A percentile compares a stretch with the other conserved stretches of the same genome.
phyloP scores from a whole-genome alignment of 345 rosid species.

The Gynandropsis gynandra region DNA sequence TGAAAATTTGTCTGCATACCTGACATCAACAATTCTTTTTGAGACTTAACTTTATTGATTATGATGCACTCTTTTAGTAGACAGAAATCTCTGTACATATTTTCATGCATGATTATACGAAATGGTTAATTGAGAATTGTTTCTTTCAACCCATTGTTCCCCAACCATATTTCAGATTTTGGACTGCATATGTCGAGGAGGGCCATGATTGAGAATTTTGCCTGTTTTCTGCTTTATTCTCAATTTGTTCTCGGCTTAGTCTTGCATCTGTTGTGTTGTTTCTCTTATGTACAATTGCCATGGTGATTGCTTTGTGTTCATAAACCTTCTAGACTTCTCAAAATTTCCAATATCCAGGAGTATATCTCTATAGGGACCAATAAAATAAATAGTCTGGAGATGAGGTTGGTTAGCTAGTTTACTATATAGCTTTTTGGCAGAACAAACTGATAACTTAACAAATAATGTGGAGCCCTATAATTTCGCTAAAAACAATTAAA shows the following conservation, averaged over 20 bases:
- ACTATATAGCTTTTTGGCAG: not conserved
- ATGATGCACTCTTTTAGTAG: too few relatives aligned
- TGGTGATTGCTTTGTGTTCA: slow-evolving; percentile 10
- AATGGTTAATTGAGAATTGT: not conserved
- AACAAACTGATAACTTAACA: not conserved
- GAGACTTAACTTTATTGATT: not conserved
- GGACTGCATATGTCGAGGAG: not conserved
- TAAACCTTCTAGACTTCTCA: not conserved
- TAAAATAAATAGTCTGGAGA: slow-evolving; percentile 9
- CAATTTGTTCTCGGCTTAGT: not conserved
- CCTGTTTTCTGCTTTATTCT: not conserved
- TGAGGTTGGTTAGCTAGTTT: slow-evolving; percentile 13
- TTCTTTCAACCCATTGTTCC: not conserved
- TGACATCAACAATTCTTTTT: not conserved
- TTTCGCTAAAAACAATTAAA: not conserved
- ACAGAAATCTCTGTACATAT: too few relatives aligned
- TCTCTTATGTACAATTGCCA: slow-evolving; percentile 3
- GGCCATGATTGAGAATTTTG: slow-evolving; percentile 4
- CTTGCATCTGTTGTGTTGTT: slow-evolving; percentile 8
- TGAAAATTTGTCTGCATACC: not conserved
- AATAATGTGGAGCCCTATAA: not conserved
- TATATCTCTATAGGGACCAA: slow-evolving; percentile 4
- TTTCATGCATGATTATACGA: too few relatives aligned
- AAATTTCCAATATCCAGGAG: slow-evolving; percentile 10
- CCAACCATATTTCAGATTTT: not conserved